Base-by-base conservation (phyloP, 768 basidiomycete genomes). In the Tricholomella constricta region DNA sequence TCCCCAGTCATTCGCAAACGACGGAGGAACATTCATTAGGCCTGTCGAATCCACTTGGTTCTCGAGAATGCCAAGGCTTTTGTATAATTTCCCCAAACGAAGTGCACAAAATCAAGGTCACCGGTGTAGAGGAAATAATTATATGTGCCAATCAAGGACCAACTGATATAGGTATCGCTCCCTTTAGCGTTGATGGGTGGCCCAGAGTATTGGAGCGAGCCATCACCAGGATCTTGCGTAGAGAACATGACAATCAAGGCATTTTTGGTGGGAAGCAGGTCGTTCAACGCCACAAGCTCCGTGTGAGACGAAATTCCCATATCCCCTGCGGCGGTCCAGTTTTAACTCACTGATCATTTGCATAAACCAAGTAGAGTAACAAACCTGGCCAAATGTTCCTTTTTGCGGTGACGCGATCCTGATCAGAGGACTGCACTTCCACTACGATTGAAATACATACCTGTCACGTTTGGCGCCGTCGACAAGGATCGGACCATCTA, bases 401-500 rank as follows among this genome's bases (percentile, higher is more conserved):
- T 42, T 45, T 12, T n/a, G n/a, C n/a, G 15, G 36, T 17, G 12
- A 36, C 22, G 38, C n/a, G 19, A 23, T n/a, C 11, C 22, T 23
- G 43, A n/a, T 19, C 29, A 46, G 20, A 10, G 14, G 6, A 31
- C 11, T 46, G 27, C 19, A 4, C 14, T 12, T 6, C 14, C 7
- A 4, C 14, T 2, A 25, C 11, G 29, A 4, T 35, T 17, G 10
- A 26, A 45, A 14, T 26, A 52, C 69, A 44, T 36, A 75, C 75
- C 79, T 69, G 59, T 80, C 80, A 35, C 80, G 72, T 56, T 81
- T 80, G 2, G 80, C 79, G 3, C 80, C 80, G 52, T 81, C 80
- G 6, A 80, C 78, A 31, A 81, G 69, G 37, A 80, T 78, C n/a
- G 79, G 77, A 0, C 79, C 79, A 6, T 72, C 75, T 0, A 73